Base-by-base conservation (phyloP, 768 basidiomycete species). In the Kwoniella sp. region DNA sequence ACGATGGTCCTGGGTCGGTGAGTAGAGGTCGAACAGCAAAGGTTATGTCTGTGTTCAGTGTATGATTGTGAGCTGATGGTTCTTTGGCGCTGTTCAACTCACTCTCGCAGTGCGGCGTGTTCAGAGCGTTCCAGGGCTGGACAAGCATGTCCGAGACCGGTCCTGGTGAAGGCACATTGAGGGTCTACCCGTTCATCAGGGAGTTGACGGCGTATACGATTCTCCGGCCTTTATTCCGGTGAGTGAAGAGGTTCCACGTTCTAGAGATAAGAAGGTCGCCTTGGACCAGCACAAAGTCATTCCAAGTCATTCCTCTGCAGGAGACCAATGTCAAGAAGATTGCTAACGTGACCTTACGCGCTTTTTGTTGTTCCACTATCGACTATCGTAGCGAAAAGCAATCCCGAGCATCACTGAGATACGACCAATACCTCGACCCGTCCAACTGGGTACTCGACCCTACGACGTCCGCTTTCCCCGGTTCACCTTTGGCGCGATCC, bases 171-270 rank as follows among this genome's bases (percentile, higher is more conserved):
- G 89, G 89, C 13, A 89, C 88, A 0, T 82, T 89, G 0, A 82
- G 83, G 1, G 85, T 89, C n/a, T 84, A 87, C 47, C 88, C 88
- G 0, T 83, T 85, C 76, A 79, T 89, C 52, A 79, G 79, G 0
- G 82, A 87, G 22, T 80, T 86, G 7, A 84, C 86, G 0, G 85
- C 88, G 0, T 90, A 90, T 67, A 79, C 85, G 62, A 81, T 89
- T 22, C 82, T 89, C 0, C 85, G 89, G 9, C 88, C 88, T 0
- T 87, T 89, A 81, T 89, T 90, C 84, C 52, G 82, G 82, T 55
- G 22, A 53, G 58, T 61, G 84, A 82, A 4, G n/a, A 68, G 28
- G 52, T 17, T 38, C 71, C 15, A 31, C 30, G 9, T 12, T 54
- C 52, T 54, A 13, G 15, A n/a, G n/a, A n/a, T n/a, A n/a, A n/a